Conservation (phyloP, 768 basidiomycete genomes). For the Cystobasidium tubakii region DNA sequence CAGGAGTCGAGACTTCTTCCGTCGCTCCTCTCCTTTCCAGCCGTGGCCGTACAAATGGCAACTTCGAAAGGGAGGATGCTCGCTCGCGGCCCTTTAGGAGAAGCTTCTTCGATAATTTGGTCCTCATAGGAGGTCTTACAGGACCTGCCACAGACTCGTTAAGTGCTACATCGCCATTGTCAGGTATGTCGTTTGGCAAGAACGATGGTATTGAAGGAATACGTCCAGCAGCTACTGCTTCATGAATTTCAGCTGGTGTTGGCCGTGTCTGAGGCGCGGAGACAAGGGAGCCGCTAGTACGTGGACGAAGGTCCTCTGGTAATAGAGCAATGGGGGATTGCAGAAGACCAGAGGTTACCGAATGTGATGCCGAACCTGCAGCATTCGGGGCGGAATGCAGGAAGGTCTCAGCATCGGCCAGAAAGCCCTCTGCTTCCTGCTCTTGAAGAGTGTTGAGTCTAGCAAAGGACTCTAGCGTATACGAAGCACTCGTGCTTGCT, state of each 20-base stretch:
- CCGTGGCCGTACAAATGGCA: not conserved
- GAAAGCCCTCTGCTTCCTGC: not conserved
- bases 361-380: not conserved
- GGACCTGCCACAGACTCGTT: not conserved
- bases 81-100: not conserved
- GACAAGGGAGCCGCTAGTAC: not conserved
- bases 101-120: slow-evolving; percentile 2
- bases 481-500: slow-evolving; percentile 8
- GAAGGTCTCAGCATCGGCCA: not conserved
- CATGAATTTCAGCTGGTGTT: not conserved
- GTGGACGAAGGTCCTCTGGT: not conserved
- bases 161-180: not conserved
- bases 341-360: not conserved
- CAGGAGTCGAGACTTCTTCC: not conserved
- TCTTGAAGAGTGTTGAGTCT: slow-evolving; percentile 10
- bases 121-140: not conserved
- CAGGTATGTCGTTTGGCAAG: not conserved
- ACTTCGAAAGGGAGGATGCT: slow-evolving; percentile 4
- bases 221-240: not conserved
- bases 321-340: not conserved
- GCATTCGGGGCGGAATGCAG: not conserved
- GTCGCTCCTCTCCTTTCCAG: not conserved
- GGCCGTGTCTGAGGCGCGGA: not conserved
- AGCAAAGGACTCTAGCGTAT: not conserved
- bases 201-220: not conserved